Evolutionary conservation across 2,329 filamentous ascomycete genomes (phyloP).

Genomic region (Aspergillus alliaceus): DNA sequence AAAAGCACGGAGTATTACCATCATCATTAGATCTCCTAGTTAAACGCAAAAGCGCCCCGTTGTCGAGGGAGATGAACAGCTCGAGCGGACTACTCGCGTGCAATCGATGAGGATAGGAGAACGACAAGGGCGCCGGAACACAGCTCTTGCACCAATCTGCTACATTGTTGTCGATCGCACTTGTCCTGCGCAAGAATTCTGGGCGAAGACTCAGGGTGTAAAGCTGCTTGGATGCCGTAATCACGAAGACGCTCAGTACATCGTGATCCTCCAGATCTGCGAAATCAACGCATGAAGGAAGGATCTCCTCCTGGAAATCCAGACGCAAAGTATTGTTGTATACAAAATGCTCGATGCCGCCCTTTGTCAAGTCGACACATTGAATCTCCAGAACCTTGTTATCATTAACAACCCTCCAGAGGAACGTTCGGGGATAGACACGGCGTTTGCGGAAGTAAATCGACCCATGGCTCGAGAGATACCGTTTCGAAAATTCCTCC

Average conservation of each 20-base stretch:
- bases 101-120: constrained; percentile 78
- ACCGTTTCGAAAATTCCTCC: constrained; percentile 66
- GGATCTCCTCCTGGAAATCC: constrained; percentile 71
- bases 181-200: constrained; percentile 73
- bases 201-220: constrained; percentile 81
- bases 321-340: constrained; percentile 75
- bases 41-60: constrained; percentile 60
- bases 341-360: constrained; percentile 61
- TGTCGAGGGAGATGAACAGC: constrained; percentile 68
- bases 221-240: constrained; percentile 76
- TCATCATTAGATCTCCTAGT: constrained; percentile 58
- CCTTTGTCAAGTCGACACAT: constrained; percentile 75
- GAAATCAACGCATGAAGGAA: constrained; percentile 76
- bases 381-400: constrained; percentile 79
- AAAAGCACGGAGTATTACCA: constrained; percentile 37
- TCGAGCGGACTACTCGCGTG: constrained; percentile 71
- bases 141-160: constrained; percentile 75
- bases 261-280: constrained; percentile 78
- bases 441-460: constrained; percentile 80
- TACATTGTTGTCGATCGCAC: constrained; percentile 70
- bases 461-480: constrained; percentile 75
- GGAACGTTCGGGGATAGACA: constrained; percentile 76
- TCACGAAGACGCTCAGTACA: constrained; percentile 73
- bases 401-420: constrained; percentile 86
- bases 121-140: constrained; percentile 69